phyloP scores from a whole-genome alignment of 306 rosid genomes.

The Quercus suber region DNA sequence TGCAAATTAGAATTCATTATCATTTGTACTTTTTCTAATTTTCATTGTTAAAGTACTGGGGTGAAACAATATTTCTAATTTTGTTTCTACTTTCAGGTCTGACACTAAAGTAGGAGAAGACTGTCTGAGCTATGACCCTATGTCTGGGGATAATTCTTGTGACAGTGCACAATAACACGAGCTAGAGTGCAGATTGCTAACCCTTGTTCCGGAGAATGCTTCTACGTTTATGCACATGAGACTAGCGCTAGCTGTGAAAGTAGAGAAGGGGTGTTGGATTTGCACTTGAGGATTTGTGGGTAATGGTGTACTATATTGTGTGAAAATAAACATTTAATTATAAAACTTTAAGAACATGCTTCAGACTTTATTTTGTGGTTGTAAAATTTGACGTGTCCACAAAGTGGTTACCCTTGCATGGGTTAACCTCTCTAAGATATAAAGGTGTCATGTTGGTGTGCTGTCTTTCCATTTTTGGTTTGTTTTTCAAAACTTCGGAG shows the following conservation, averaged over 20 bases:
- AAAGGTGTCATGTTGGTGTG: slow-evolving; percentile 8
- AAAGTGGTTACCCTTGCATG: slow-evolving; percentile 12
- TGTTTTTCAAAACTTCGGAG: neutral
- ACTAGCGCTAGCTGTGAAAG: neutral
- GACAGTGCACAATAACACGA: slow-evolving; percentile 25
- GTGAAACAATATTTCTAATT: neutral
- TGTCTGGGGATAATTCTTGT: slow-evolving; percentile 32
- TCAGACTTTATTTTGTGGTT: slow-evolving; percentile 12
- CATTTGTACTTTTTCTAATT: neutral
- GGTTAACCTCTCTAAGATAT: slow-evolving; percentile 4
- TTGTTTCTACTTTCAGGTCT: slow-evolving; percentile 32
- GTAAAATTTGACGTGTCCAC: slow-evolving; percentile 18
- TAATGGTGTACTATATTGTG: slow-evolving; percentile 17
- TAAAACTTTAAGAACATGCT: slow-evolving; percentile 12
- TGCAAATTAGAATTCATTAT: neutral
- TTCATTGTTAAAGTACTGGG: slow-evolving; percentile 5
- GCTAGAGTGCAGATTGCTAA: slow-evolving; percentile 24
- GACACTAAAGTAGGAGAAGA: slow-evolving; percentile 33
- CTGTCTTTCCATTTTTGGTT: neutral
- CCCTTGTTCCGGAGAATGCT: slow-evolving; percentile 22
- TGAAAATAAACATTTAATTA: slow-evolving; percentile 16
- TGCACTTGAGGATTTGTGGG: slow-evolving; percentile 12
- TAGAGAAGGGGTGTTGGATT: neutral
- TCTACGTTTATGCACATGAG: slow-evolving; percentile 19
- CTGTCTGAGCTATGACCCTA: slow-evolving; percentile 25